A percentile compares a stretch with the other conserved stretches of the same genome.
Conservation (phyloP, 2,329 filamentous ascomycete genomes). For the Cercospora beticola region DNA sequence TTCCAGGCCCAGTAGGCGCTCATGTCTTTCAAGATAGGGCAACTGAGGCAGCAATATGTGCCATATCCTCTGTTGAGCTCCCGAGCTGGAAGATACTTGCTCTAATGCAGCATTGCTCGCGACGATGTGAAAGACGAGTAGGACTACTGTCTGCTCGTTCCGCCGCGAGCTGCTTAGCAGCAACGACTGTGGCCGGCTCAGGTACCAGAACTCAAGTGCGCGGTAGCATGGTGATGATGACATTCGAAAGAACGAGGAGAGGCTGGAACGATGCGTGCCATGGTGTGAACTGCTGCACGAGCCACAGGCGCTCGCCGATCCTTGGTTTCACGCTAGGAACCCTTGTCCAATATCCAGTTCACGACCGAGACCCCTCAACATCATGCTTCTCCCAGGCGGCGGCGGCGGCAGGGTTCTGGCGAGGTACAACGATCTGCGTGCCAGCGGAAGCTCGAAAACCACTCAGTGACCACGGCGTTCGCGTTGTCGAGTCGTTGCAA, state of each 20-base stretch:
- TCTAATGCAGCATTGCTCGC: no score
- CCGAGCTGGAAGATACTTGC: no score
- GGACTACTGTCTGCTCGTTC: not conserved
- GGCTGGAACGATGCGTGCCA: not conserved
- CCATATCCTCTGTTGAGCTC: no score
- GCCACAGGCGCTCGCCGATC: not conserved
- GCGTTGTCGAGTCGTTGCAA: not conserved
- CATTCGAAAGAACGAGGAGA: not conserved
- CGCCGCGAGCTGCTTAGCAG: not conserved
- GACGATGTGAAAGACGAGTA: no score
- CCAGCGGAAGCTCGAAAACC: not conserved
- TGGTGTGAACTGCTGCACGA: not conserved
- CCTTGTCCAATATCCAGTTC: not conserved
- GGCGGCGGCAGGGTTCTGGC: not conserved
- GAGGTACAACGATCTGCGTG: not conserved
- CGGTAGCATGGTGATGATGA: not conserved
- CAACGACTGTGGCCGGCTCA: not conserved
- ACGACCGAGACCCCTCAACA: constrained; percentile 1
- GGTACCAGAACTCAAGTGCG: not conserved
- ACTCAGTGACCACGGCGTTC: not conserved
- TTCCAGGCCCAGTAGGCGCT: no score
- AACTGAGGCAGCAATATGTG: no score
- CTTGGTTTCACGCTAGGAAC: not conserved
- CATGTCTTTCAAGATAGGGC: no score
- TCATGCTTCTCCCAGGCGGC: not conserved